Conservation (phyloP, 108 stramenopile species). For the Discostella pseudostelligera region DNA sequence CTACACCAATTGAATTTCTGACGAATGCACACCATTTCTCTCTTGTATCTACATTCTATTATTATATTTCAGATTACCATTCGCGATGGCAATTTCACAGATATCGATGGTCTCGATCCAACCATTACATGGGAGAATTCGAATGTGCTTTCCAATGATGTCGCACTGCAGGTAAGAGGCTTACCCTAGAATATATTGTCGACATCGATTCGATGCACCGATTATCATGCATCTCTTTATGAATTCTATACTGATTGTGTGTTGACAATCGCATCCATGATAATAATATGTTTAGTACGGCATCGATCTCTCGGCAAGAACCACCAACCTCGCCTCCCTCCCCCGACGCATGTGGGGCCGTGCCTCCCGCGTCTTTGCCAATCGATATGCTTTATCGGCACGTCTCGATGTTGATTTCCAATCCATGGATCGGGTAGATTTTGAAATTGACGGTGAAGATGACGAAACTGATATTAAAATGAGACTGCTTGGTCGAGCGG, state of each 20-base stretch:
- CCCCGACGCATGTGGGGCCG: constrained; percentile 83
- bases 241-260: too few species aligned
- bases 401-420: constrained; percentile 69
- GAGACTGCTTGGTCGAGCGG: constrained; percentile 36
- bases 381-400: constrained; percentile 75
- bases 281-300: constrained; percentile 54
- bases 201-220: background rate
- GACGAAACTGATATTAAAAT: constrained; percentile 67
- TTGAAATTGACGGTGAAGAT: constrained; percentile 74
- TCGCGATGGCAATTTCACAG: constrained; percentile 81
- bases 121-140: constrained; percentile 65
- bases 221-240: background rate
- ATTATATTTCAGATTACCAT: constrained; percentile 64
- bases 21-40: background rate
- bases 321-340: constrained; percentile 84
- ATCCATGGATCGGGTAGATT: constrained; percentile 46
- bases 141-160: constrained; percentile 27
- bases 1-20: too few species aligned
- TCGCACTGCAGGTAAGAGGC: constrained; percentile 31
- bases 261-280: too few species aligned
- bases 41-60: background rate
- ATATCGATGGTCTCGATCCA: constrained; percentile 82
- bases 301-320: constrained; percentile 71
- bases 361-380: constrained; percentile 60
- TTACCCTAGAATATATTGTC: too few species aligned